Conservation (phyloP, 148 eudicot genomes). For the Chenopodium formosanum region DNA sequence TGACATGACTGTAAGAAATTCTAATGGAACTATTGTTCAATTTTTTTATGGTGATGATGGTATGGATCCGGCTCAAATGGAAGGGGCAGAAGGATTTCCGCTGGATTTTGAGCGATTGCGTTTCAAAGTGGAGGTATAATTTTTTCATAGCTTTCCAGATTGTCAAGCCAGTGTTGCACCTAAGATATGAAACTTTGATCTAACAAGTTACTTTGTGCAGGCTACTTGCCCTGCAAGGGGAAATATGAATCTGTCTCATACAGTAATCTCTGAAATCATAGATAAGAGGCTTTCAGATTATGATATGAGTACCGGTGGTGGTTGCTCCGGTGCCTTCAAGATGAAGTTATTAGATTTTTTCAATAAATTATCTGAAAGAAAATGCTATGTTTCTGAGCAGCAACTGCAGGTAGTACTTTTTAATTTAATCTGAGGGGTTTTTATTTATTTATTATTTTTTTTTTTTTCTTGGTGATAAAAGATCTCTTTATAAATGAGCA, state of each 20-base stretch:
- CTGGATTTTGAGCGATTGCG: conserved; percentile 78
- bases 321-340: conserved; percentile 58
- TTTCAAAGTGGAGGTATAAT: conserved; percentile 67
- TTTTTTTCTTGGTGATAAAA: no score
- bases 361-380: conserved; percentile 35
- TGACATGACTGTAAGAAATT: conserved; percentile 85
- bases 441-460: no score
- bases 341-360: conserved; percentile 48
- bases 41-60: conserved; percentile 91
- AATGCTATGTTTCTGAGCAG: conserved; percentile 46
- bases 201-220: conserved; percentile 37
- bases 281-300: conserved; percentile 46
- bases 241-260: conserved; percentile 42
- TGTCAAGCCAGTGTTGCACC: background rate
- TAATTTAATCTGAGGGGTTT: background rate
- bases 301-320: conserved; percentile 51
- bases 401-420: conserved; percentile 65
- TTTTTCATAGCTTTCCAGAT: background rate
- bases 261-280: conserved; percentile 45
- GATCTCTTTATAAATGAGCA: no score
- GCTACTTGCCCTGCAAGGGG: conserved; percentile 81
- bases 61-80: conserved; percentile 99
- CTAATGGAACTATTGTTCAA: conserved; percentile 82
- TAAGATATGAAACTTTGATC: background rate
- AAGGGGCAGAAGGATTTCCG: conserved; percentile 80